Conservation (phyloP, 106 monocot genomes). For the Acorus gramineus region DNA sequence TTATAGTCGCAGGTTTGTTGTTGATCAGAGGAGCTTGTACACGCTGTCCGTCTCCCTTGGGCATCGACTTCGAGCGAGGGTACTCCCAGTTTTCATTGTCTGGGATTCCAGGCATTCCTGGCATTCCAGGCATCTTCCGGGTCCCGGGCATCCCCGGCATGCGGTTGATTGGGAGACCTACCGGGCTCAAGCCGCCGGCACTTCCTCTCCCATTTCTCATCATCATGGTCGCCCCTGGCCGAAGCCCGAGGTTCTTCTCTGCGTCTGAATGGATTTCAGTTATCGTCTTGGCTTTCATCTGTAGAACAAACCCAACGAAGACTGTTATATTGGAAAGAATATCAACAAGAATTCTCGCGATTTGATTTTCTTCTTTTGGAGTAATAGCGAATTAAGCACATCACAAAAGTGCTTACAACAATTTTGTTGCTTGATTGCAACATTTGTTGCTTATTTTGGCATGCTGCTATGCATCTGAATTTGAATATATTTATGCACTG, state of each 20-base stretch:
- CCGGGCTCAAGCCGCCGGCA: constrained; percentile 11
- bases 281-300: constrained; percentile 93
- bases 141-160: constrained; percentile 93
- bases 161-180: constrained; percentile 39
- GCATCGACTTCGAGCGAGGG: constrained; percentile 52
- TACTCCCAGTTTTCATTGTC: constrained; percentile 82
- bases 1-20: constrained; percentile 28
- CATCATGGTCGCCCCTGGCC: constrained; percentile 66
- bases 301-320: background rate
- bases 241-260: constrained; percentile 82
- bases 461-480: too few relatives aligned
- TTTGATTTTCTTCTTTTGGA: too few relatives aligned
- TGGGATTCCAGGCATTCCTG: constrained; percentile 10
- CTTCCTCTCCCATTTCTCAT: constrained; percentile 48
- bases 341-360: too few relatives aligned
- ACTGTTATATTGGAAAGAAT: too few relatives aligned
- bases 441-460: too few relatives aligned
- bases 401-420: too few relatives aligned
- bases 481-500: too few relatives aligned
- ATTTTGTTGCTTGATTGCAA: too few relatives aligned
- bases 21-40: constrained; percentile 14
- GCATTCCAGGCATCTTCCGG: constrained; percentile 96
- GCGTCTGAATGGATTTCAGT: constrained; percentile 90
- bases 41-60: constrained; percentile 21
- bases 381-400: too few relatives aligned